These are phyloP conservation scores for Mycena vulgaris DNA, from an alignment of 768 basidiomycete species.

Conservation along the genomic window DNA sequence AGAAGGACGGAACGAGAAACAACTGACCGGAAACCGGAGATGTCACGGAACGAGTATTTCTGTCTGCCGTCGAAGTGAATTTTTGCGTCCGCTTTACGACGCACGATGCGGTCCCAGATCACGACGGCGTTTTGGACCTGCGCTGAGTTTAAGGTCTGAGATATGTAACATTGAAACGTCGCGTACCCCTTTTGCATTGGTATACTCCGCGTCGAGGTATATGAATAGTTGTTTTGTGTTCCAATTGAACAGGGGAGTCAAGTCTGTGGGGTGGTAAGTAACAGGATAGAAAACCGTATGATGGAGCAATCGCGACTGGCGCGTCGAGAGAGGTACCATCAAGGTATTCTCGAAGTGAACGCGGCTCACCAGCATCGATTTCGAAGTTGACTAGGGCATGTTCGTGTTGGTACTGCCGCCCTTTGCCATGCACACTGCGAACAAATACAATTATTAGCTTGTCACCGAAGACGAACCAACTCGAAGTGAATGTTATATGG, in stretches of 20 bases:
- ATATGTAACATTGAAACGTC: conserved; percentile 37
- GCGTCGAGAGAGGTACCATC: neutral
- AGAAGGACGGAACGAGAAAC: neutral
- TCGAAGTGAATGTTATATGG: conserved; percentile 1
- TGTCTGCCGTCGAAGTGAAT: conserved; percentile 76
- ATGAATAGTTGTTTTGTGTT: conserved; percentile 97
- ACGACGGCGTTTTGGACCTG: conserved; percentile 85
- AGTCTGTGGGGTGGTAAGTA: conserved; percentile 63
- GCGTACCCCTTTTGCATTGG: conserved; percentile 79
- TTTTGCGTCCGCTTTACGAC: conserved; percentile 81
- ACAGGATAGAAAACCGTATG: neutral
- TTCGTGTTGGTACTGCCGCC: conserved; percentile 79
- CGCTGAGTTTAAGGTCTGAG: conserved; percentile 32
- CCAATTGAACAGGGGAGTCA: conserved; percentile 91
- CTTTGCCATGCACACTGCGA: conserved; percentile 62
- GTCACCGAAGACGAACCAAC: neutral
- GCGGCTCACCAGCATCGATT: conserved; percentile 77
- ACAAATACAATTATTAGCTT: neutral
- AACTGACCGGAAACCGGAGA: conserved; percentile 18
- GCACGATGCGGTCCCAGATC: conserved; percentile 93
- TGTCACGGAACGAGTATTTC: neutral
- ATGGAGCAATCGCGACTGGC: neutral
- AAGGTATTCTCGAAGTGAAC: neutral
- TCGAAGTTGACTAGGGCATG: conserved; percentile 88
- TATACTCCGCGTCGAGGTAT: conserved; percentile 89